These are phyloP conservation scores for Groenewaldozyma salmanticensis DNA, from an alignment of 805 yeast species.

Conservation along the genomic window DNA sequence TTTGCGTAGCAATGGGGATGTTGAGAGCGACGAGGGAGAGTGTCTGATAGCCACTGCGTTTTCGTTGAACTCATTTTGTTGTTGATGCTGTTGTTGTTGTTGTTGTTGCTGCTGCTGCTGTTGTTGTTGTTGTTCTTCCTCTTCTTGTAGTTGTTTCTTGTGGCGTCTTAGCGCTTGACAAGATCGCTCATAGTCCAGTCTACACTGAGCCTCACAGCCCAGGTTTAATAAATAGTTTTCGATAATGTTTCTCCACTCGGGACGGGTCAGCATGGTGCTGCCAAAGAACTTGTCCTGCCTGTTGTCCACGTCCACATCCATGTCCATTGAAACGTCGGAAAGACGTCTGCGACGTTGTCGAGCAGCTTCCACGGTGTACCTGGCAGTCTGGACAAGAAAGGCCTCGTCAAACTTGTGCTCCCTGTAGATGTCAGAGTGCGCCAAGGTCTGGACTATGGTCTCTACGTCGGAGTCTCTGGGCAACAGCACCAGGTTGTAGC, in stretches of 20 bases:
- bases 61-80: not conserved
- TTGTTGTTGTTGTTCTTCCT: no score
- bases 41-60: not conserved
- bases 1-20: constrained; percentile 24
- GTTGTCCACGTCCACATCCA: constrained; percentile 16
- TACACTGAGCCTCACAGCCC: constrained; percentile 40
- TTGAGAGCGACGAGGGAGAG: constrained; percentile 6
- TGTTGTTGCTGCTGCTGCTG: no score
- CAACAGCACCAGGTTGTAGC: constrained; percentile 40
- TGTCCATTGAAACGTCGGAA: constrained; percentile 7
- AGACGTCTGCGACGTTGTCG: constrained; percentile 11
- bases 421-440: constrained; percentile 51
- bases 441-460: constrained; percentile 39
- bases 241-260: constrained; percentile 66
- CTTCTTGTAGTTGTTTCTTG: constrained; percentile 7
- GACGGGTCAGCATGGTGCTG: constrained; percentile 33
- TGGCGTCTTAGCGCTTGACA: constrained; percentile 26
- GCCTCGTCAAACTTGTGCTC: constrained; percentile 49
- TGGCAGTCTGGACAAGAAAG: constrained; percentile 51
- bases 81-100: no score
- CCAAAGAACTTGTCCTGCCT: constrained; percentile 13
- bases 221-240: constrained; percentile 43
- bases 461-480: constrained; percentile 45
- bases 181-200: constrained; percentile 48
- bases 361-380: constrained; percentile 50